Evolutionary conservation across 306 rosid genomes (phyloP).

Genomic region (Chamaecrista fasciculata): DNA sequence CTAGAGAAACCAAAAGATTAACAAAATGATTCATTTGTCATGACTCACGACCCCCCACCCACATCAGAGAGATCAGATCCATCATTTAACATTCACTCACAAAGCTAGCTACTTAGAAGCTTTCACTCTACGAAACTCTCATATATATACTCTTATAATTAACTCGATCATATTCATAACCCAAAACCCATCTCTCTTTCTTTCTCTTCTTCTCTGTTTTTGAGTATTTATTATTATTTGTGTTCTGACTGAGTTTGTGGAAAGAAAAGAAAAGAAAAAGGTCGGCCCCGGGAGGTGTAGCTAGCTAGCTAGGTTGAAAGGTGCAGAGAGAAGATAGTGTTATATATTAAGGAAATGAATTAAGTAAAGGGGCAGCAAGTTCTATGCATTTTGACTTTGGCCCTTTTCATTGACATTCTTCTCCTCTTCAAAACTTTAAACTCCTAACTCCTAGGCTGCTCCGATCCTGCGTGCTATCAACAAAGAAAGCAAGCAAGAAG

Average conservation of each 20-base stretch:
- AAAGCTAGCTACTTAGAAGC: too few species aligned
- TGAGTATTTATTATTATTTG: background rate
- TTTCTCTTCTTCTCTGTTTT: background rate
- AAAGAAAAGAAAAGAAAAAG: too few species aligned
- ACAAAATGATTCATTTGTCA: constrained; percentile 21
- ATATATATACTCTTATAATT: too few species aligned
- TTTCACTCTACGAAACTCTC: constrained; percentile 35
- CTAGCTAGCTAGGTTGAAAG: too few species aligned
- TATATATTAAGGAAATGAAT: too few species aligned
- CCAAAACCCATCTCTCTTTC: background rate
- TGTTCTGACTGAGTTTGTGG: too few species aligned
- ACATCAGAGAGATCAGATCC: too few species aligned
- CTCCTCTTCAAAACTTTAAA: background rate
- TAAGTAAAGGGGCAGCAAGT: constrained; percentile 29
- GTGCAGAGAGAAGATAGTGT: too few species aligned
- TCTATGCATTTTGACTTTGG: constrained; percentile 44
- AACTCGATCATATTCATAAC: too few species aligned
- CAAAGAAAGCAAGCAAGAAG: too few species aligned
- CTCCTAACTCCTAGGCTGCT: constrained; percentile 39
- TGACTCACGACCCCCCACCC: background rate
- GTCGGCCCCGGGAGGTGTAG: constrained; percentile 30
- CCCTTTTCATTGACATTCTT: constrained; percentile 36
- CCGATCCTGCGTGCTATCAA: too few species aligned
- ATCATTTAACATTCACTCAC: constrained; percentile 18
- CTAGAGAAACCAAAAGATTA: constrained; percentile 4